Percentiles rank a stretch among this genome's conserved stretches.
Conservation (phyloP, 179 eudicot genomes). For the Pouteria campechiana region DNA sequence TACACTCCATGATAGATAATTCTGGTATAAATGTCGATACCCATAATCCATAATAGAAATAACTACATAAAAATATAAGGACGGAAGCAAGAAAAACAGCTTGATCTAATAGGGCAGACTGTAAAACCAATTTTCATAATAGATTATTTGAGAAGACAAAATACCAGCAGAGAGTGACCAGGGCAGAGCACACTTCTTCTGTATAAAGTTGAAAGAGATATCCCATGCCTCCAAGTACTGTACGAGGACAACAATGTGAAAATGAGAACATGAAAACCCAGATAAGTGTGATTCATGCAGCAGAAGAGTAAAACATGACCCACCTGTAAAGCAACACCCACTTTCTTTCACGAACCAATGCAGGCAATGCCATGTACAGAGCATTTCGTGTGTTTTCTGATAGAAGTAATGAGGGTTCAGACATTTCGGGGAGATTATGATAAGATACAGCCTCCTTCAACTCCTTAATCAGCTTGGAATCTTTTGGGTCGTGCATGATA, state of each 20-base stretch:
- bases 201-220: conserved; percentile 82
- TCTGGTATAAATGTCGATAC: no score
- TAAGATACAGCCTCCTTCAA: conserved; percentile 19
- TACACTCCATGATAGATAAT: no score
- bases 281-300: neutral
- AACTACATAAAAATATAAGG: no score
- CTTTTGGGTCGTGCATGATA: conserved; percentile 18
- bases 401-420: conserved; percentile 74
- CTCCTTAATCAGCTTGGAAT: conserved; percentile 16
- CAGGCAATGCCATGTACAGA: conserved; percentile 63
- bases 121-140: no score
- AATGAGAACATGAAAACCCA: neutral
- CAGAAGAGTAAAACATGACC: neutral
- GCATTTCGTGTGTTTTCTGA: conserved; percentile 42
- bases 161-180: conserved; percentile 86
- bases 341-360: conserved; percentile 58
- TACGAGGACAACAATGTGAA: conserved; percentile 9
- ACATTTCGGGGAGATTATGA: conserved; percentile 55
- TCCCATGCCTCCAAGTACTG: conserved; percentile 97
- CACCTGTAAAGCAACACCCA: conserved; percentile 96
- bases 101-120: no score
- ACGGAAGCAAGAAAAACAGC: no score
- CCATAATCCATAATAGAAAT: no score
- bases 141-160: neutral
- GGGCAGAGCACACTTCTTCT: conserved; percentile 77